These are phyloP conservation scores for Pythium dissotocum DNA, from an alignment of 352 stramenopile genomes.

Conservation along the genomic window DNA sequence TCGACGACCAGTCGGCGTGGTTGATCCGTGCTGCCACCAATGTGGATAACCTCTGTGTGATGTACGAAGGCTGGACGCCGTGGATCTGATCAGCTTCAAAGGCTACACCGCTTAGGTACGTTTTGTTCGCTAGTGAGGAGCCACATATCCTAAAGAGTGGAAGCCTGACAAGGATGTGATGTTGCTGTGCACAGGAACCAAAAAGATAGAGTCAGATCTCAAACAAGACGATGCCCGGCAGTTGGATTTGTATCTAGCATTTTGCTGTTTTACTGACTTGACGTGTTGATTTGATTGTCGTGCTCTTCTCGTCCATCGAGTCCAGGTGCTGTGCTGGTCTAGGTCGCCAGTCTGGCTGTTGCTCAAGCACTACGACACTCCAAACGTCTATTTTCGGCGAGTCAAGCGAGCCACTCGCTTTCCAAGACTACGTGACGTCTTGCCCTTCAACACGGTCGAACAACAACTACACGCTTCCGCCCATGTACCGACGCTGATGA, in stretches of 20 bases:
- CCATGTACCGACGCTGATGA: neutral
- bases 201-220: neutral
- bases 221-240: no score
- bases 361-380: no score
- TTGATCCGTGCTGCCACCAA: constrained; percentile 79
- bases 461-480: neutral
- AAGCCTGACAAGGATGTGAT: neutral
- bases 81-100: constrained; percentile 66
- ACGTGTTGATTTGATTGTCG: no score
- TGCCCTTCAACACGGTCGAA: no score
- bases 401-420: no score
- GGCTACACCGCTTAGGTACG: neutral
- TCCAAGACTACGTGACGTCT: no score
- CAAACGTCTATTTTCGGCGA: neutral
- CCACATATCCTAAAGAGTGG: neutral
- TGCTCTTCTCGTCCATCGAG: no score
- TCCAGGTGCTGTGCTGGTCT: no score
- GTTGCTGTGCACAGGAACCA: neutral
- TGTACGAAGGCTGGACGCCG: constrained; percentile 90
- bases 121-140: neutral
- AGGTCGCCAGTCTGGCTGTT: no score
- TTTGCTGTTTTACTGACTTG: no score
- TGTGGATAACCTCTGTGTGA: constrained; percentile 82
- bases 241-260: no score
- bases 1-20: constrained; percentile 79